Evolutionary conservation across 2,329 filamentous ascomycete species (phyloP), one percentile per base, ranked within the genome.

Genomic region (Ilyonectria mors-panacis): DNA sequence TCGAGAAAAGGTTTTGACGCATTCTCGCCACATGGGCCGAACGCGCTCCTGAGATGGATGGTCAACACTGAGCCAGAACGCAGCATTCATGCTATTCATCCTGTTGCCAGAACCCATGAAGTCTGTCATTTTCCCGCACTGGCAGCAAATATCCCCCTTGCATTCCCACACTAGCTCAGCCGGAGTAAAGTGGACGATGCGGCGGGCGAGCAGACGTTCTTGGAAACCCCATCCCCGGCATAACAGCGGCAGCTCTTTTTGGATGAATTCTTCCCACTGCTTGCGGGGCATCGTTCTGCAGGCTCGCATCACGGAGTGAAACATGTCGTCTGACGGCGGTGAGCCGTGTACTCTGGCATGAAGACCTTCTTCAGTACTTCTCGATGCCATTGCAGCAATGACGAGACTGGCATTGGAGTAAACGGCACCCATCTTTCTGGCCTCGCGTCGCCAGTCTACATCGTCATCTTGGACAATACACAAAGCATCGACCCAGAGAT

Each of bases 401-500:
- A 53, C 58, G 1, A 59, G 44, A 26, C 35, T n/a, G 1, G 67
- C 60, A 2, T 50, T 37, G 1, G 60, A 62, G 47, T 70, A 70
- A 6, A 67, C 57, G 45, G 39, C 17, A 2, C 53, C 19, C 67
- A 70, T 70, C 5, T 59, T 37, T 4, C 51, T 39, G 6, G 64
- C 56, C 42, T 70, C 65, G 5, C 21, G 21, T 3, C 50, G 17
- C 53, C 61, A 54, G n/a, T 70, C 65, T 1, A n/a, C 10, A 5
- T 45, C 19, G 8, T 67, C 53, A 15, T 50, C 48, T 30, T 70
- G 67, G 13, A 63, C 6, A 23, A 66, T 66, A 23, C 63, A 66
- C 15, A 66, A 17, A 1, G 57, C 30, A 44, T 66, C 63, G 15
- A 66, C 62, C 65, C 65, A 67, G n/a, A 67, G 23, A 23, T 63